phyloP scores from a whole-genome alignment of 2,329 filamentous ascomycete genomes.

The Pseudogymnoascus sp. region DNA sequence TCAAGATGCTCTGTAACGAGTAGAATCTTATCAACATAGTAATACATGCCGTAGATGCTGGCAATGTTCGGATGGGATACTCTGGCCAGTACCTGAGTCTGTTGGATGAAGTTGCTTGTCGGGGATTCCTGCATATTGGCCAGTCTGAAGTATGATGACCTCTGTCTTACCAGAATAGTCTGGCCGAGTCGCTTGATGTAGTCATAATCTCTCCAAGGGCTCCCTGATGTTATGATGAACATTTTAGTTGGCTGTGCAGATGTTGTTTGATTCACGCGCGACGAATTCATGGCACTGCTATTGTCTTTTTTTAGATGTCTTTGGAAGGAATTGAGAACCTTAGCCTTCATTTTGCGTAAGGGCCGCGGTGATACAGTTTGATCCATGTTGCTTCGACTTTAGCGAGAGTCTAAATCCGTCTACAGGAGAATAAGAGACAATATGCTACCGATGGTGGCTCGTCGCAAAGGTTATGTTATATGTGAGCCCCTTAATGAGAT shows the following conservation, averaged over 20 bases:
- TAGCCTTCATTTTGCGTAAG: too few species aligned
- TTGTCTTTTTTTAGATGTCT: too few species aligned
- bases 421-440: too few species aligned
- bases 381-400: too few species aligned
- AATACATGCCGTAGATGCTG: slow-evolving; percentile 5
- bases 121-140: slow-evolving; percentile 1
- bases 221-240: neutral
- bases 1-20: slow-evolving; percentile 6
- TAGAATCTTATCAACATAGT: neutral
- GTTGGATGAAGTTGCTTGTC: neutral
- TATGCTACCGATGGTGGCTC: too few species aligned
- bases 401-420: too few species aligned
- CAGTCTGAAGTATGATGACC: slow-evolving; percentile 4
- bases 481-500: too few species aligned
- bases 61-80: neutral
- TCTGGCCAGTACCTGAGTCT: neutral
- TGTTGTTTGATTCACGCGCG: too few species aligned
- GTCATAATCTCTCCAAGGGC: neutral
- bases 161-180: neutral
- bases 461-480: too few species aligned
- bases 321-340: too few species aligned
- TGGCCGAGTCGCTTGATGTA: neutral
- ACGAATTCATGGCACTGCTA: too few species aligned
- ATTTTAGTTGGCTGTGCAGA: neutral
- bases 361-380: too few species aligned